Conservation (phyloP, 768 basidiomycete genomes). For the Chalciporus chontae region DNA sequence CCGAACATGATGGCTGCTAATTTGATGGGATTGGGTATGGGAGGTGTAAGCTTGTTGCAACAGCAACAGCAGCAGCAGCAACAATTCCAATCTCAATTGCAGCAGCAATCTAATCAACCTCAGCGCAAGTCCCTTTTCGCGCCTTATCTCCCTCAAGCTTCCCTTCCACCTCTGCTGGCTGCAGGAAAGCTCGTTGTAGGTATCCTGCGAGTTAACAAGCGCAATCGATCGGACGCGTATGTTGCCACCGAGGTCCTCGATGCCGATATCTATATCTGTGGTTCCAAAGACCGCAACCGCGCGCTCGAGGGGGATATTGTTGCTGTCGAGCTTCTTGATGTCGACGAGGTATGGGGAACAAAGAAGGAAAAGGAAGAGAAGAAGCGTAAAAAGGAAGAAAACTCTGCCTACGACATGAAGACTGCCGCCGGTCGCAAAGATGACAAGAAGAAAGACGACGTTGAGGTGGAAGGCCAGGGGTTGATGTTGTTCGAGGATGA, state of each 20-base stretch:
- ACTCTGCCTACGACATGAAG: conserved; percentile 88
- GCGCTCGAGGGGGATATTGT: conserved; percentile 98
- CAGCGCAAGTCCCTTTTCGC: conserved; percentile 98
- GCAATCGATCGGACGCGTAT: conserved; percentile 97
- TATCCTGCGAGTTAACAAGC: conserved; percentile 95
- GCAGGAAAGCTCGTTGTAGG: conserved; percentile 98
- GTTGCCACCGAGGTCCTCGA: conserved; percentile 97
- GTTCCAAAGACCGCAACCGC: conserved; percentile 97
- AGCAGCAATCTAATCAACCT: conserved; percentile 87
- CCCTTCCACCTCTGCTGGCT: conserved; percentile 90
- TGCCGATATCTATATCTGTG: conserved; percentile 98
- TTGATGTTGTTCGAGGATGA: conserved; percentile 97
- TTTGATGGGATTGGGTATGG: conserved; percentile 87
- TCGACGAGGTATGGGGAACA: conserved; percentile 96
- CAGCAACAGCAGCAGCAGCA: conserved; percentile 73
- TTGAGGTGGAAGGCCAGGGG: conserved; percentile 98
- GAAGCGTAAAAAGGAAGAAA: conserved; percentile 99
- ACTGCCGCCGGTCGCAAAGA: conserved; percentile 75
- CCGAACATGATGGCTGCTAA: conserved; percentile 97
- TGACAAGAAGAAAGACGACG: conserved; percentile 99
- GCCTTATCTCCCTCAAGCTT: conserved; percentile 97
- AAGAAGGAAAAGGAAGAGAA: conserved; percentile 99
- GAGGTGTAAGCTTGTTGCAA: conserved; percentile 81
- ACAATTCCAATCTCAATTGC: conserved; percentile 92
- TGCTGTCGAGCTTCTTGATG: conserved; percentile 95